Conservation (phyloP, 2,329 filamentous ascomycete genomes). For the Huntiella bhutanensis region DNA sequence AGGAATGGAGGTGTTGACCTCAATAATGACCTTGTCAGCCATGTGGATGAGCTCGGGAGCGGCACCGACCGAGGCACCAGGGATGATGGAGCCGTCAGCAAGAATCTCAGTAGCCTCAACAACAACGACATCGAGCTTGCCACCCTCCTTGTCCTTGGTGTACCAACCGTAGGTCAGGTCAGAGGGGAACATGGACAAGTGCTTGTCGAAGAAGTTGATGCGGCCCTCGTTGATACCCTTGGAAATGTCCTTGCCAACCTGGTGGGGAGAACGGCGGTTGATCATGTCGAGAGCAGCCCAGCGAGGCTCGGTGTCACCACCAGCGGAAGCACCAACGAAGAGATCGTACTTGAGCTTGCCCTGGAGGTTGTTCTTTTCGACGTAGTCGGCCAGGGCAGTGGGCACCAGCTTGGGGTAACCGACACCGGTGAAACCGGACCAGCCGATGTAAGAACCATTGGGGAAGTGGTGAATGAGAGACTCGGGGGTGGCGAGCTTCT, state of each 20-base stretch:
- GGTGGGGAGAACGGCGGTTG: slow-evolving; percentile 63
- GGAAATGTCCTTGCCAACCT: slow-evolving; percentile 77
- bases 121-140: slow-evolving; percentile 63
- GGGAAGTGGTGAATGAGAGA: slow-evolving; percentile 69
- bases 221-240: slow-evolving; percentile 78
- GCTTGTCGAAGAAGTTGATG: slow-evolving; percentile 89
- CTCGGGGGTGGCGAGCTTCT: slow-evolving; percentile 61
- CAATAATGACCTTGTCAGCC: slow-evolving; percentile 83
- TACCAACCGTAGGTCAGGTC: slow-evolving; percentile 71
- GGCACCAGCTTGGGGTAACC: slow-evolving; percentile 65
- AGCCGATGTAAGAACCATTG: slow-evolving; percentile 71
- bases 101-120: slow-evolving; percentile 77
- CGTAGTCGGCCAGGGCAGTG: slow-evolving; percentile 67
- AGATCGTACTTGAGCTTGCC: slow-evolving; percentile 71
- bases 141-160: slow-evolving; percentile 57
- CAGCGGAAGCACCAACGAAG: slow-evolving; percentile 78
- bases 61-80: slow-evolving; percentile 69
- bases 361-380: slow-evolving; percentile 70
- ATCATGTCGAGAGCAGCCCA: slow-evolving; percentile 89
- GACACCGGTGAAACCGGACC: slow-evolving; percentile 81
- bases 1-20: slow-evolving; percentile 74
- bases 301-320: slow-evolving; percentile 76
- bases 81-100: slow-evolving; percentile 74
- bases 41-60: slow-evolving; percentile 75
- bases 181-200: slow-evolving; percentile 78